Evolutionary conservation across 2,329 filamentous ascomycete species (phyloP).

Genomic region (Blastomyces parvus): DNA sequence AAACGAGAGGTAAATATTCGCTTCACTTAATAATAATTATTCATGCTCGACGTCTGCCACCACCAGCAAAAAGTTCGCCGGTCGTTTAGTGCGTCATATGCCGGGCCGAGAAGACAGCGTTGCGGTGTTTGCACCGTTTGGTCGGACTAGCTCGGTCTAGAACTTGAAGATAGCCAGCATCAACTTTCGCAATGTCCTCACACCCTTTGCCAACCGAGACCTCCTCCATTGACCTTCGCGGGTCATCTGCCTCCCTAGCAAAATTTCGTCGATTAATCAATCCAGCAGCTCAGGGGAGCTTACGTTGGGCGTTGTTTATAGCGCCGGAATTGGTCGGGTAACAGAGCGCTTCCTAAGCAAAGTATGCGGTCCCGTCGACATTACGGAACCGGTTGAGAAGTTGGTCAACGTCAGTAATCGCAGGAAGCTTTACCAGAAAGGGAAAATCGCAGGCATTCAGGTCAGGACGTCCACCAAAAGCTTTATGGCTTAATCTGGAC

Average conservation of each 20-base stretch:
- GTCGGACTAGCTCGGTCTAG: background rate
- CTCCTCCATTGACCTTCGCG: conserved; percentile 61
- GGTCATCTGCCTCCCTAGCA: conserved; percentile 58
- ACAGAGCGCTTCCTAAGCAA: conserved; percentile 66
- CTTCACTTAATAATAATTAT: too few relatives aligned
- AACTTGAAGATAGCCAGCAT: too few relatives aligned
- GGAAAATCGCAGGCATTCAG: conserved; percentile 61
- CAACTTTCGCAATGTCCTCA: too few relatives aligned
- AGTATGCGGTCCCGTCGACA: conserved; percentile 62
- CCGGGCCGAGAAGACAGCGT: background rate
- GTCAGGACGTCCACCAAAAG: conserved; percentile 49
- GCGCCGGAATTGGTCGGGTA: conserved; percentile 69
- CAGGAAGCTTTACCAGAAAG: conserved; percentile 29
- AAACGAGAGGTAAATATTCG: too few relatives aligned
- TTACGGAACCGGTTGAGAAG: conserved; percentile 75
- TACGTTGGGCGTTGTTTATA: conserved; percentile 47
- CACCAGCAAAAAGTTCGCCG: background rate
- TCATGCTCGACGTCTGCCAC: background rate
- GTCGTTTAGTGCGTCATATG: background rate
- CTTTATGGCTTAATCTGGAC: conserved; percentile 82
- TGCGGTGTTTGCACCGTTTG: background rate
- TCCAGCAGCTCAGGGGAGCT: conserved; percentile 17
- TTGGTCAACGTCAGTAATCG: conserved; percentile 57
- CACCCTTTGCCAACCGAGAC: conserved; percentile 28
- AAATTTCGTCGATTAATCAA: conserved; percentile 46